Percentiles rank a stretch among this genome's conserved stretches.
Conservation (phyloP, 1,284 basidiomycete species). For the Dichomitus squalens region DNA sequence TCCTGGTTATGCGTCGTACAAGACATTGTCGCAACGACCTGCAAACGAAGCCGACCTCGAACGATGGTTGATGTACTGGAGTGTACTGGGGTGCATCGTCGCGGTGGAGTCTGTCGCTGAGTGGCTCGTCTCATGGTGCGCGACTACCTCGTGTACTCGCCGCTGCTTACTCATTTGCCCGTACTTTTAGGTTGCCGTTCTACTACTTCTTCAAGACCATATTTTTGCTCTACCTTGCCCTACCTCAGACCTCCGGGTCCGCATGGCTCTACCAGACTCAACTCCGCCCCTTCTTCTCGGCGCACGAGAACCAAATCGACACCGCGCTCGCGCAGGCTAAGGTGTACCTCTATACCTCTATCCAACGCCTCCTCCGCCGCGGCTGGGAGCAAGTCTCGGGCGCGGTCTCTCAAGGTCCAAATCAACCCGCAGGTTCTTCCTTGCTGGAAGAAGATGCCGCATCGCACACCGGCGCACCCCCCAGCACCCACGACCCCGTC, state of each 20-base stretch:
- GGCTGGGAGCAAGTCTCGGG: conserved; percentile 63
- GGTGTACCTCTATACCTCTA: conserved; percentile 58
- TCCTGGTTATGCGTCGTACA: conserved; percentile 86
- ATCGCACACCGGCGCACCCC: conserved; percentile 42
- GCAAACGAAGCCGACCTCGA: conserved; percentile 80
- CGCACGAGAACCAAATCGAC: conserved; percentile 83
- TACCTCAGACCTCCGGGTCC: conserved; percentile 88
- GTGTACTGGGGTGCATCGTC: conserved; percentile 77
- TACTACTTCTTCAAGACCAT: conserved; percentile 85
- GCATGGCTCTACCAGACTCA: conserved; percentile 79
- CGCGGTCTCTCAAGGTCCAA: conserved; percentile 43
- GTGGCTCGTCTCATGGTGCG: conserved; percentile 82
- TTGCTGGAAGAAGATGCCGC: conserved; percentile 31
- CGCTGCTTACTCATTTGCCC: conserved; percentile 1
- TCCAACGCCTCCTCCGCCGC: conserved; percentile 63
- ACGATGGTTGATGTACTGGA: conserved; percentile 91
- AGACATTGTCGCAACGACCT: conserved; percentile 77
- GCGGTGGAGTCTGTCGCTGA: conserved; percentile 78
- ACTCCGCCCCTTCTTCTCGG: conserved; percentile 77
- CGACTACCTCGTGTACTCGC: conserved; percentile 12
- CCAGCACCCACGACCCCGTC: conserved; percentile 54
- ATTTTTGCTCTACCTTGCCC: conserved; percentile 85
- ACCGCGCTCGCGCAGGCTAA: conserved; percentile 66
- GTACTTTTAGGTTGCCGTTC: conserved; percentile 73
- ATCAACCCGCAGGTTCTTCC: conserved; percentile 15